Percentiles rank a stretch among this genome's conserved stretches.
Evolutionary conservation across 768 basidiomycete species (phyloP).

Genomic region (Naganishia vaughanmartiniae): DNA sequence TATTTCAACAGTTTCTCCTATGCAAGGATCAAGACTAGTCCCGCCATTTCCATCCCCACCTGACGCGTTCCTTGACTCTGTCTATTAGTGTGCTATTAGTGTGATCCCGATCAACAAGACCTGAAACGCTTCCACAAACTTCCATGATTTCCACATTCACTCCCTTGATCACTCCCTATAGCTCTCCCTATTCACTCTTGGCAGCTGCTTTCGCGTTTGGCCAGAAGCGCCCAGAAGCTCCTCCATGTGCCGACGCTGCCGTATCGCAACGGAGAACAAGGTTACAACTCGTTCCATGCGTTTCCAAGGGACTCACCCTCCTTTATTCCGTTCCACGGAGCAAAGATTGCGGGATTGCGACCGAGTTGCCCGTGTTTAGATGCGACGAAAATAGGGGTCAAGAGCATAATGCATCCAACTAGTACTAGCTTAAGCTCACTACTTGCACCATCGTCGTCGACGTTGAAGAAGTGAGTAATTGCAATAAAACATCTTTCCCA

Average conservation of each 20-base stretch:
- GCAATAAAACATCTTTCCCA: not conserved
- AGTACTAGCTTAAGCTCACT: not conserved
- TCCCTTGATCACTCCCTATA: too few species aligned
- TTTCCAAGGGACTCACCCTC: not conserved
- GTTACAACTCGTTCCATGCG: not conserved
- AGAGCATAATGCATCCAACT: not conserved
- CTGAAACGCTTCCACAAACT: not conserved
- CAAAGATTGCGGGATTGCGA: not conserved
- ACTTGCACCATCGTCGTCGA: not conserved
- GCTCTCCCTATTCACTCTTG: too few species aligned
- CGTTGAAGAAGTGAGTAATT: not conserved
- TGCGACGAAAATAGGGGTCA: not conserved
- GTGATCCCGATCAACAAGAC: not conserved
- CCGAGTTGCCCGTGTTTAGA: not conserved
- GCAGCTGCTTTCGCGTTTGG: not conserved
- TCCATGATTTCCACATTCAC: not conserved
- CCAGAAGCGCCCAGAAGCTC: too few species aligned
- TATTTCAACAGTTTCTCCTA: not conserved
- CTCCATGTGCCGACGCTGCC: not conserved
- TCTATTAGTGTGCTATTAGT: not conserved
- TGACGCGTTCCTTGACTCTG: not conserved
- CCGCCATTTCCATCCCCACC: too few species aligned
- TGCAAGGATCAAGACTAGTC: not conserved
- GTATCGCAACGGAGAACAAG: not conserved
- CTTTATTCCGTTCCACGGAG: not conserved